Evolutionary conservation across 1,139 yeast species (phyloP).

Genomic region (Barnettozyma hawaiiensis): DNA sequence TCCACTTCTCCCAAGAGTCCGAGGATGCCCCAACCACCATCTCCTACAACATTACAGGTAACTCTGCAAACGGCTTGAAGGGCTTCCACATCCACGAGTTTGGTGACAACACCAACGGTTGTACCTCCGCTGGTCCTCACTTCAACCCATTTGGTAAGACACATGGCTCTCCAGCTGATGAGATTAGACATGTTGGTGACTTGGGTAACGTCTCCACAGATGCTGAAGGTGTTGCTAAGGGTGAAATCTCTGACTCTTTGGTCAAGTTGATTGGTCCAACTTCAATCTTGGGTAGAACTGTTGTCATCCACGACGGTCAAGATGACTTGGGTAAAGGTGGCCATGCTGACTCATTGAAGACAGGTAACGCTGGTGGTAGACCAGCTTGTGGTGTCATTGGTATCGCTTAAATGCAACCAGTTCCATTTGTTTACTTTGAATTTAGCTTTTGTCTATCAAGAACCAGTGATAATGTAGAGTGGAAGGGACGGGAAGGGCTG

Average conservation of each 20-base stretch:
- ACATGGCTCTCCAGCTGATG: conserved; percentile 94
- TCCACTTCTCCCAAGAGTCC: conserved; percentile 73
- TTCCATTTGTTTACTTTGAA: neutral
- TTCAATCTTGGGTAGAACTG: conserved; percentile 91
- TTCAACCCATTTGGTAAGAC: conserved; percentile 88
- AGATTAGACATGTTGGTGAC: conserved; percentile 93
- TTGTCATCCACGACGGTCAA: conserved; percentile 89
- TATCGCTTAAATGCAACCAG: conserved; percentile 10
- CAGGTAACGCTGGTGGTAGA: conserved; percentile 99
- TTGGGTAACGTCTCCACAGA: conserved; percentile 92
- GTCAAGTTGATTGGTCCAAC: conserved; percentile 79
- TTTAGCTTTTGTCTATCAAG: neutral
- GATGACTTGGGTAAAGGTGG: conserved; percentile 98
- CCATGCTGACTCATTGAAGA: conserved; percentile 85
- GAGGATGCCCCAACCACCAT: conserved; percentile 81
- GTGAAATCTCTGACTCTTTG: conserved; percentile 69
- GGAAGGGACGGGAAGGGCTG: too few relatives aligned
- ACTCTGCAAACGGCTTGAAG: conserved; percentile 79
- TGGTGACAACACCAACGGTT: conserved; percentile 98
- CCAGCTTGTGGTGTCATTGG: conserved; percentile 99
- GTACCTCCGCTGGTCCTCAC: conserved; percentile 98
- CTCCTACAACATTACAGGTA: conserved; percentile 83
- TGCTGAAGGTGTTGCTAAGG: conserved; percentile 82
- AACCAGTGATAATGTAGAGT: neutral
- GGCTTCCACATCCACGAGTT: conserved; percentile 98